These are phyloP conservation scores for Cryptosporidium muris DNA, from an alignment of 169 alveolate species.

Conservation along the genomic window DNA sequence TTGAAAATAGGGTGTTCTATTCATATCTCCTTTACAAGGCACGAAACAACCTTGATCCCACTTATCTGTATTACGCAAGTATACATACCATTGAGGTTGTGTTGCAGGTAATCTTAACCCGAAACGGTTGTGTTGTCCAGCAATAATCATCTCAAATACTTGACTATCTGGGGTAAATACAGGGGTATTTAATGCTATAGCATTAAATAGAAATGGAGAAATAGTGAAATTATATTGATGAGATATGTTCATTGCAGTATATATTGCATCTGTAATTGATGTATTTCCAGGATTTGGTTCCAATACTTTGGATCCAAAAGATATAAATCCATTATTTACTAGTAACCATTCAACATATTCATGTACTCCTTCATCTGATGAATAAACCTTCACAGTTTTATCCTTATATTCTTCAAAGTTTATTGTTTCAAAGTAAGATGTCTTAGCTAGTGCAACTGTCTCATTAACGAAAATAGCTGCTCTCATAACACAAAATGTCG, in stretches of 20 bases:
- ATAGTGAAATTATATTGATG: constrained; percentile 61
- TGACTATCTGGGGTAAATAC: constrained; percentile 63
- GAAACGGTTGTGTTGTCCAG: constrained; percentile 66
- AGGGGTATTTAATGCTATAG: constrained; percentile 50
- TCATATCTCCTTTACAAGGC: constrained; percentile 55
- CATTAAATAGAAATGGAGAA: constrained; percentile 52
- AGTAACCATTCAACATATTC: constrained; percentile 66
- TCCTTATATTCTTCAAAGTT: constrained; percentile 17
- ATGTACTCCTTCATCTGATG: constrained; percentile 67
- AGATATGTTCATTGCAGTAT: constrained; percentile 35
- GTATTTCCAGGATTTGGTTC: constrained; percentile 51
- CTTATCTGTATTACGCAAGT: constrained; percentile 55
- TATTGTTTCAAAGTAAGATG: background rate
- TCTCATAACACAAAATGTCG: constrained; percentile 61
- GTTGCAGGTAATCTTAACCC: constrained; percentile 64
- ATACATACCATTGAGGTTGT: constrained; percentile 57
- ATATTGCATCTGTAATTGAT: constrained; percentile 47
- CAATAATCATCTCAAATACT: constrained; percentile 52
- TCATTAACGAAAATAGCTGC: constrained; percentile 55
- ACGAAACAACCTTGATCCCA: constrained; percentile 71
- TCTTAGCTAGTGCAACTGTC: background rate
- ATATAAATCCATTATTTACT: constrained; percentile 48
- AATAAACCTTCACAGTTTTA: constrained; percentile 22
- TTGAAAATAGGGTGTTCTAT: constrained; percentile 53
- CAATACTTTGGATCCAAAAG: constrained; percentile 14